These are phyloP conservation scores for Actinomortierella ambigua DNA, from an alignment of 371 early-diverging fungal genomes.

Conservation along the genomic window DNA sequence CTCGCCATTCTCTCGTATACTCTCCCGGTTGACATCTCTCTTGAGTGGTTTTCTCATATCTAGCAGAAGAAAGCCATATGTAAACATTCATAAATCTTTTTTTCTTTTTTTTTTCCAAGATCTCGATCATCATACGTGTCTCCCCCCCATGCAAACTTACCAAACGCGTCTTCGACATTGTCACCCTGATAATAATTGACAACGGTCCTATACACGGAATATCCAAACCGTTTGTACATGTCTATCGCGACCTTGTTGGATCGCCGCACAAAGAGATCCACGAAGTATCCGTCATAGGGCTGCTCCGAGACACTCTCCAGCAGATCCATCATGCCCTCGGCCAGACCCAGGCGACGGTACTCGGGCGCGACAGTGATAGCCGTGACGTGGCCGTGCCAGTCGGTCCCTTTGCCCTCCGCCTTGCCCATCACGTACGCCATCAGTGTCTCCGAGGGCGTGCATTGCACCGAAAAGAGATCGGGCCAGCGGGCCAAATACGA, in stretches of 20 bases:
- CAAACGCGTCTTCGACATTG: constrained; percentile 87
- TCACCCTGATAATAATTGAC: constrained; percentile 85
- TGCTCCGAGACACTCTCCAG: constrained; percentile 94
- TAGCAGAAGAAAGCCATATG: constrained; percentile 28
- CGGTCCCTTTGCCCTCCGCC: constrained; percentile 87
- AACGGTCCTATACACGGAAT: constrained; percentile 91
- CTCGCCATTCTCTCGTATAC: constrained; percentile 67
- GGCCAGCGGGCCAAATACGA: constrained; percentile 95
- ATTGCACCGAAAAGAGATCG: constrained; percentile 86
- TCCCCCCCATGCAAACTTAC: constrained; percentile 49
- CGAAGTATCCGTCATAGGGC: constrained; percentile 92
- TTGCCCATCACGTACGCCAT: constrained; percentile 98
- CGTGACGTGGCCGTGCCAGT: constrained; percentile 99
- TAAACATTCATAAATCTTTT: too few species aligned
- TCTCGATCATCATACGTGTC: too few species aligned
- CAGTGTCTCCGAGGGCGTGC: constrained; percentile 70
- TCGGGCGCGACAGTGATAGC: constrained; percentile 98
- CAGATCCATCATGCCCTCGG: constrained; percentile 87
- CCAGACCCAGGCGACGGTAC: constrained; percentile 92
- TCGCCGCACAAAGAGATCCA: constrained; percentile 97
- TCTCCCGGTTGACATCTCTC: constrained; percentile 74
- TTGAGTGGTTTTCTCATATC: constrained; percentile 91
- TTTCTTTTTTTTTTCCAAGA: too few species aligned
- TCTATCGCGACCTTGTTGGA: constrained; percentile 94
- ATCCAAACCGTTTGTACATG: constrained; percentile 97